Evolutionary conservation across 371 early-diverging fungal species (phyloP), one percentile per base, ranked within the genome.

Genomic region (Mucor sp.): DNA sequence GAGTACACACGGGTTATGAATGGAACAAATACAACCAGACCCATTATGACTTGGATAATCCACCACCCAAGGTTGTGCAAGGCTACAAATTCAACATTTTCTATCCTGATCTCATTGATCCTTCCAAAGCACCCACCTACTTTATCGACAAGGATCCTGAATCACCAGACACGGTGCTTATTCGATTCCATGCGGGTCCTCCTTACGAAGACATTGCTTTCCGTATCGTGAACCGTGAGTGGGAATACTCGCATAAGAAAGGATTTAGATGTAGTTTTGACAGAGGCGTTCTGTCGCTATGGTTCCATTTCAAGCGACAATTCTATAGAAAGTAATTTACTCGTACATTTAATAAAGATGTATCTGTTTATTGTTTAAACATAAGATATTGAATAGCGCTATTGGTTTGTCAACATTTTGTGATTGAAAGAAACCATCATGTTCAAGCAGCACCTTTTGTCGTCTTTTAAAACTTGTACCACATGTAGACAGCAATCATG

Each of bases 1-100:
- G 96, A 58, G 97, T 97, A 14, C 94, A 95, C 61, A 95, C 95
- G 1, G 97, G 97, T 37, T 96, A 92, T 73, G 98, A 97, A 78
- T 99, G 99, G 99, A 98, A 96, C 88, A 96, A 97, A 84, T 99
- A 98, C 79, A 99, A 99, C 69, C 95, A 95, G 70, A 95, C 96
- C 0, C 97, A 99, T 73, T 99, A 97, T 79, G 95, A 95, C 70
- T 77, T 86, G 50, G 98, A 97, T 74, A 98, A 99, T 63, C 97
- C 97, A 11, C 99, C 99, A 59, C 97, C 98, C 12, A 97, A 96
- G 83, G 93, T 95, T 28, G 96, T 97, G 3, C 96, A 97, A 80
- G 98, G 98, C 1, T 98, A 97, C 88, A 96, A 95, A 82, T 91
- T 93, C 71, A 97, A 97, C 78, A 88, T 98, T 41, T 99, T 97